These are phyloP conservation scores for Dipteronia dyeriana DNA, from an alignment of 345 rosid species.

Conservation along the genomic window DNA sequence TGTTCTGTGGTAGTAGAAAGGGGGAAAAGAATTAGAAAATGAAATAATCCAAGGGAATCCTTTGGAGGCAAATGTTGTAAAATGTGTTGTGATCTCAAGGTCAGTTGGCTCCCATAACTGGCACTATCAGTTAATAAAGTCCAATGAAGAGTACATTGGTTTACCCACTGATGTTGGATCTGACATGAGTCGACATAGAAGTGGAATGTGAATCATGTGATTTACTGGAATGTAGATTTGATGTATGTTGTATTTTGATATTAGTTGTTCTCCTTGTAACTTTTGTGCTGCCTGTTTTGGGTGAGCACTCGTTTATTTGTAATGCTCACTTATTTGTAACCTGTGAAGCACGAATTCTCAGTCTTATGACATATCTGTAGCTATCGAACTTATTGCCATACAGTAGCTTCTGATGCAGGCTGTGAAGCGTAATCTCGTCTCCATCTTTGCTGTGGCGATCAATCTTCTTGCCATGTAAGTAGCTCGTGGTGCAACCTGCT, in stretches of 20 bases:
- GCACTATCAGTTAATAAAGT: conserved; percentile 1
- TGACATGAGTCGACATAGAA: not conserved
- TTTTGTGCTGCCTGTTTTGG: not conserved
- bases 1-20: not conserved
- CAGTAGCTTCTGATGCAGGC: not conserved
- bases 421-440: not conserved
- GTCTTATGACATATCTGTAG: not conserved
- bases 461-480: not conserved
- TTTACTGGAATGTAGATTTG: not conserved
- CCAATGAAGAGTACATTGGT: not conserved
- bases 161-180: conserved; percentile 13
- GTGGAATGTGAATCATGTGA: not conserved
- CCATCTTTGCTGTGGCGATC: conserved; percentile 3
- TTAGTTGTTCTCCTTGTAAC: not conserved
- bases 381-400: not conserved
- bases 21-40: not conserved
- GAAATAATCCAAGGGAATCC: not conserved
- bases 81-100: not conserved
- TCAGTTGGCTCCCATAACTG: not conserved
- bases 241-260: conserved; percentile 7
- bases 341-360: not conserved
- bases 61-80: not conserved
- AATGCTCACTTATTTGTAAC: not conserved
- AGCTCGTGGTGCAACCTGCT: not conserved
- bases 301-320: not conserved